Evolutionary conservation across 164 flowering plant species (phyloP), one percentile per base, ranked within the genome.

Genomic region (Chloranthus sessilifolius): DNA sequence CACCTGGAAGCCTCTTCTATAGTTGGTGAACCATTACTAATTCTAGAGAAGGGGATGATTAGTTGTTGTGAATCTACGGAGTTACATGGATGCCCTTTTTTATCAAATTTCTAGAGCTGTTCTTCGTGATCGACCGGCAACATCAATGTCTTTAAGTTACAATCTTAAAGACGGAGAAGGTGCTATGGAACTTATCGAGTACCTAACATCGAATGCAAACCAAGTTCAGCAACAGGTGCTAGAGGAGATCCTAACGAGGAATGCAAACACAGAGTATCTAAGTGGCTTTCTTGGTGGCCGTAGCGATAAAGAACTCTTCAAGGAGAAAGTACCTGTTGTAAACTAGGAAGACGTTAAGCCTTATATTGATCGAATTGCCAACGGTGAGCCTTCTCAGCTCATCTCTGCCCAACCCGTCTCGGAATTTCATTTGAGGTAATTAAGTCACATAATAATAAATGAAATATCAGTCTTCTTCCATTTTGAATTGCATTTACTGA

Each of bases 301-400:
- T 7, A 22, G 24, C 23, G 68, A 63, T 31, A 62, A 65, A 63
- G 53, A 64, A 9, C 41, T 10, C 14, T 81, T 78, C 72, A 74
- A 73, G 55, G 49, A 58, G 56, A 71, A 67, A 30, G 82, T 81
- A 8, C 88, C 88, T n/a, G 46, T 78, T 2, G 83, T 81, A 30
- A 61, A 58, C 58, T 81, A 78, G 44, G 82, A 81, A 58, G 78
- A 78, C 27, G 55, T 78, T 64, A 70, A 71, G 67, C 72, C 78
- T 48, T 76, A 69, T 21, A 78, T 81, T 14, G 78, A 78, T 26
- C 50, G 77, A 55, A 65, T 78, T 55, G 78, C 80, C 38, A 73
- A 78, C 48, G 88, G 88, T 5, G 82, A 76, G 49, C 65, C 80
- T 1, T 81, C 80, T 7, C 24, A 53, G 3, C 65, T 81, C 54